Conservation (phyloP, 179 eudicot species). For the Nepenthes alata region DNA sequence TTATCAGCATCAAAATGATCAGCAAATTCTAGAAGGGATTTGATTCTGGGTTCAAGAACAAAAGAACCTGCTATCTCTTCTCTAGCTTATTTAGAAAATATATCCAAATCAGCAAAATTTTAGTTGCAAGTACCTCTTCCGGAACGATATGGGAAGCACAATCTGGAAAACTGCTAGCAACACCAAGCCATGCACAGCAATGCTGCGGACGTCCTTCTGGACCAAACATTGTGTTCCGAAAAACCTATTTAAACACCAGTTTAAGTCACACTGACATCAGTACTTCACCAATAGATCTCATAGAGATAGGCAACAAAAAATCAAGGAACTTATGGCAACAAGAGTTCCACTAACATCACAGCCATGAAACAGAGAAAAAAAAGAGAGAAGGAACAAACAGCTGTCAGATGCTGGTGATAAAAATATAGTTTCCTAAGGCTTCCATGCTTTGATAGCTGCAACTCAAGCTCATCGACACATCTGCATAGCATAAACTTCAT, state of each 20-base stretch:
- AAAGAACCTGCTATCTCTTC: too few relatives aligned
- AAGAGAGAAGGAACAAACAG: conserved; percentile 40
- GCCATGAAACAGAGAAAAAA: conserved; percentile 7
- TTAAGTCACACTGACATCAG: conserved; percentile 3
- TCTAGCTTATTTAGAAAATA: too few relatives aligned
- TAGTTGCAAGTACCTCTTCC: conserved; percentile 57
- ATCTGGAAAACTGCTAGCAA: conserved; percentile 98
- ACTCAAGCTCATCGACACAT: conserved; percentile 94
- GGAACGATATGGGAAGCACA: conserved; percentile 93
- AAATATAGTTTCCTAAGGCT: conserved; percentile 92
- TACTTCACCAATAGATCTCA: background rate
- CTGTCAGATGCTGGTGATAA: conserved; percentile 96
- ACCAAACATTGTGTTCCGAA: conserved; percentile 99
- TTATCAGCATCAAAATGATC: too few relatives aligned
- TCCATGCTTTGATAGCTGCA: conserved; percentile 83
- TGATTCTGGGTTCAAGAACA: too few relatives aligned
- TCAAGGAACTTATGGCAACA: conserved; percentile 3
- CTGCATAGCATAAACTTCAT: conserved; percentile 30
- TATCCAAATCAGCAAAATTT: too few relatives aligned
- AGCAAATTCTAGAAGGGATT: too few relatives aligned
- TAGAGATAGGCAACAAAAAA: background rate
- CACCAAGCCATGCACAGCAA: conserved; percentile 99
- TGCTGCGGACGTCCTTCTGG: conserved; percentile 99
- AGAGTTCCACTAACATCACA: conserved; percentile 3
- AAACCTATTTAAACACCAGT: conserved; percentile 47